Conservation (phyloP, 176 grass and related monocot species). For the Oryza meridionalis region DNA sequence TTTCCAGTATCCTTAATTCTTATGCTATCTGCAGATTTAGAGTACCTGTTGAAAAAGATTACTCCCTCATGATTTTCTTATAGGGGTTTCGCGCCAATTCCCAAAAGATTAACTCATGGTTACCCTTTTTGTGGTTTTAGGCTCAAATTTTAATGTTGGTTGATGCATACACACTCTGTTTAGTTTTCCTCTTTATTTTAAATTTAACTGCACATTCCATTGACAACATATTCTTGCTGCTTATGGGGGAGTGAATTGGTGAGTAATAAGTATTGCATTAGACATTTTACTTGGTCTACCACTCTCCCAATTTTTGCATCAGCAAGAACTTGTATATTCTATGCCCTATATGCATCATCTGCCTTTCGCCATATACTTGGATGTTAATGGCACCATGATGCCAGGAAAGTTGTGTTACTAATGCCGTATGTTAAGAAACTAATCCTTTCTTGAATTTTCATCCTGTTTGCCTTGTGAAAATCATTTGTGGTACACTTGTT, state of each 20-base stretch:
- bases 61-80: background rate
- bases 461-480: background rate
- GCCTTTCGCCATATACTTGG: background rate
- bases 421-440: background rate
- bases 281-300: background rate
- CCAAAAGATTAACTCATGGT: background rate
- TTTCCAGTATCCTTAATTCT: slow-evolving; percentile 73
- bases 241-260: background rate
- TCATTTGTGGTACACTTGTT: slow-evolving; percentile 15
- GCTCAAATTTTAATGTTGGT: background rate
- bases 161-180: background rate
- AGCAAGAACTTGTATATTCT: background rate
- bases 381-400: background rate
- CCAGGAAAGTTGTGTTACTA: background rate
- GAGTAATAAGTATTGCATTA: background rate
- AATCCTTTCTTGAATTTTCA: background rate
- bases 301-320: background rate
- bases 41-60: background rate
- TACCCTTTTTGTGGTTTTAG: background rate
- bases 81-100: background rate
- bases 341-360: background rate
- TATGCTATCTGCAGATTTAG: background rate
- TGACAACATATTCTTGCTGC: background rate
- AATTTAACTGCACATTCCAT: slow-evolving; percentile 12
- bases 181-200: background rate